Conservation (phyloP, 2,329 filamentous ascomycete genomes). For the Penicillium expansum region DNA sequence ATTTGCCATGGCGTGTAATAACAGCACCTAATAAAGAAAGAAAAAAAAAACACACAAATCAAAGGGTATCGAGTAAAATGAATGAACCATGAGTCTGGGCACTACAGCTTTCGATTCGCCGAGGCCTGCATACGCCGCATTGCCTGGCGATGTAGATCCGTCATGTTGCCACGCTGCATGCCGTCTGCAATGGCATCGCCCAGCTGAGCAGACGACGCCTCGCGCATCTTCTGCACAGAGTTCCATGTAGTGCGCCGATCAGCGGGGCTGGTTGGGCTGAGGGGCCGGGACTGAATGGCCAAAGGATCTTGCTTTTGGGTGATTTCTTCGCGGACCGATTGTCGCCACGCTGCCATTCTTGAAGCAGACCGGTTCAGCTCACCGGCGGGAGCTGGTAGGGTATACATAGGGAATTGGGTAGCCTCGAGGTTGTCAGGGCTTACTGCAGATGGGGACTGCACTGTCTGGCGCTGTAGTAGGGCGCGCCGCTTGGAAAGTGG, state of each 20-base stretch:
- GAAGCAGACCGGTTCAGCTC: conserved; percentile 43
- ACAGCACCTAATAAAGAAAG: background rate
- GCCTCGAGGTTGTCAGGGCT: conserved; percentile 34
- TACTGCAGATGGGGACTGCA: conserved; percentile 51
- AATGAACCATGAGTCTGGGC: background rate
- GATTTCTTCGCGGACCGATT: conserved; percentile 63
- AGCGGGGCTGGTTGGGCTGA: conserved; percentile 46
- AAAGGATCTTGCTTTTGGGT: conserved; percentile 36
- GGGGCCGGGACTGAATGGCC: conserved; percentile 26
- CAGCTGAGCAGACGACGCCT: conserved; percentile 55
- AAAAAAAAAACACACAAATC: conserved; percentile 8
- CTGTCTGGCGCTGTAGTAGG: conserved; percentile 58
- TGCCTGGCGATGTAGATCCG: conserved; percentile 73
- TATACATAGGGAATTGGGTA: background rate
- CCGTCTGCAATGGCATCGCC: conserved; percentile 67
- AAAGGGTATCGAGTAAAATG: conserved; percentile 14
- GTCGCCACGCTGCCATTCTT: conserved; percentile 65
- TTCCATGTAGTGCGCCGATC: conserved; percentile 62
- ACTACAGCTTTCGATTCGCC: conserved; percentile 44
- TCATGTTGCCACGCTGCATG: conserved; percentile 73
- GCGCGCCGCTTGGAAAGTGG: conserved; percentile 67
- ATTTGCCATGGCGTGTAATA: background rate
- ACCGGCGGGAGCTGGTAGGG: conserved; percentile 10
- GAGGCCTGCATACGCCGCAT: conserved; percentile 74
- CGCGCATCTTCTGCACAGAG: conserved; percentile 58